These are phyloP conservation scores for Globisporangium ultimum DNA, from an alignment of 352 stramenopile species.

Conservation along the genomic window DNA sequence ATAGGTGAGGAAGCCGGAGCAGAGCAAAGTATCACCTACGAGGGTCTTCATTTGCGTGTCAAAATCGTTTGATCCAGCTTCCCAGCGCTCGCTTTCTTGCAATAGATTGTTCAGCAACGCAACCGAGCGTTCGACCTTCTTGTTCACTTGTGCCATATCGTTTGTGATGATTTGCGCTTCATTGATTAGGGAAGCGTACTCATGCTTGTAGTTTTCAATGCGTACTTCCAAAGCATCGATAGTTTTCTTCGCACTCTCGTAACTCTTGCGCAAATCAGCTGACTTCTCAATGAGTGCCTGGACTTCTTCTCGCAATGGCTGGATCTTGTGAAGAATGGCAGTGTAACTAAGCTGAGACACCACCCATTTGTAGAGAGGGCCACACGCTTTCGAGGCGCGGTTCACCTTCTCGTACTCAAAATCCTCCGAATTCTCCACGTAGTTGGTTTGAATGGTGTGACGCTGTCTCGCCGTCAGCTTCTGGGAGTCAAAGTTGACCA, in stretches of 20 bases:
- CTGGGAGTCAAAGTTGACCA: slow-evolving; percentile 99
- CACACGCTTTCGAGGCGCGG: slow-evolving; percentile 95
- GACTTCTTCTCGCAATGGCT: slow-evolving; percentile 98
- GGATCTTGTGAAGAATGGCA: slow-evolving; percentile 97
- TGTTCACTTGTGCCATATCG: slow-evolving; percentile 97
- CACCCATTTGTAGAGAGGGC: slow-evolving; percentile 99
- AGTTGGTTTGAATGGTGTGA: slow-evolving; percentile 94
- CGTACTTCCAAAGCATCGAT: slow-evolving; percentile 94
- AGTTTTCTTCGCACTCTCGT: slow-evolving; percentile 91
- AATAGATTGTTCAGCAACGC: slow-evolving; percentile 97
- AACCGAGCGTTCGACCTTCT: slow-evolving; percentile 96
- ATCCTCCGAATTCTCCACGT: slow-evolving; percentile 90
- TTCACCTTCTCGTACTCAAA: slow-evolving; percentile 93
- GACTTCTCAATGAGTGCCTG: slow-evolving; percentile 95
- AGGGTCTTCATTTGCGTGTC: slow-evolving; percentile 96
- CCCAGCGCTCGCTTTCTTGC: slow-evolving; percentile 98
- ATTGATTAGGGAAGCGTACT: slow-evolving; percentile 98
- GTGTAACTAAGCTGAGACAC: slow-evolving; percentile 98
- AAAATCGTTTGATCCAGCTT: slow-evolving; percentile 96
- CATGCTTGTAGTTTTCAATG: slow-evolving; percentile 97
- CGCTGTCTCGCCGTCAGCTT: slow-evolving; percentile 94
- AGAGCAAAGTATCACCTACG: slow-evolving; percentile 95
- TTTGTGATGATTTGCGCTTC: slow-evolving; percentile 98
- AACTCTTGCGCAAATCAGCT: slow-evolving; percentile 89
- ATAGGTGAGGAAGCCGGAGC: slow-evolving; percentile 98